Base-by-base conservation (phyloP, 2,329 filamentous ascomycete species). In the Paracamarosporium sp. region DNA sequence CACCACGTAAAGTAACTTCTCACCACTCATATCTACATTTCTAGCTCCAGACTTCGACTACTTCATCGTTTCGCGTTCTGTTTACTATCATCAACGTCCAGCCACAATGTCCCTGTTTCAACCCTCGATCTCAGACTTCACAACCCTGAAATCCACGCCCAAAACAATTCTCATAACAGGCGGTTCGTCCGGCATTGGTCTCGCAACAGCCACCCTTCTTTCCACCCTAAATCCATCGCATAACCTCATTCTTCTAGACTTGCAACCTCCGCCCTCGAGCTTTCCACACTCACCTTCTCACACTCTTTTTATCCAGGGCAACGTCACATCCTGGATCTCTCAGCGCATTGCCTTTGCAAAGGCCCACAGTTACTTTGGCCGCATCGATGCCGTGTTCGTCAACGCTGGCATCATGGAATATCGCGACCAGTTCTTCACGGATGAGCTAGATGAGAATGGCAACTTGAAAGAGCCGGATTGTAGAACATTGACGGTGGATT, bases 381-480 rank as follows among this genome's bases (percentile, higher is more conserved):
- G 73, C 9, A 78, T 83, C 40, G 79, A 81, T 52, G 71, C 70
- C 36, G 80, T 83, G 13, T 83, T 81, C 60, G 78, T 82, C 45
- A 83, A 83, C 51, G 81, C 81, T 5, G 81, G 81, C 0, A 79
- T 83, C 24, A 74, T 78, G 27, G 81, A 83, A 60, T 74, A 80
- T 47, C 73, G 73, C 38, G 81, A 83, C 45, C 80, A 83, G 59
- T 82, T 83, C 68, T 83, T 82, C 72, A 78, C 73, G 4, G 80
- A 82, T 50, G 72, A 77, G 8, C 48, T 79, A 5, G 80, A 82
- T 50, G 56, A 40, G 0, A 53, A 73, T 5, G 81, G 80, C 0
- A 64, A 79, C 56, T 65, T 83, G n/a, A 72, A 72, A 44, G 80
- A 80, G 65, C 81, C 81, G 9, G 79, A 82, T 59, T 71, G 78